Conservation (phyloP, 2,329 filamentous ascomycete genomes). For the Ophiostoma himal-ulmi region DNA sequence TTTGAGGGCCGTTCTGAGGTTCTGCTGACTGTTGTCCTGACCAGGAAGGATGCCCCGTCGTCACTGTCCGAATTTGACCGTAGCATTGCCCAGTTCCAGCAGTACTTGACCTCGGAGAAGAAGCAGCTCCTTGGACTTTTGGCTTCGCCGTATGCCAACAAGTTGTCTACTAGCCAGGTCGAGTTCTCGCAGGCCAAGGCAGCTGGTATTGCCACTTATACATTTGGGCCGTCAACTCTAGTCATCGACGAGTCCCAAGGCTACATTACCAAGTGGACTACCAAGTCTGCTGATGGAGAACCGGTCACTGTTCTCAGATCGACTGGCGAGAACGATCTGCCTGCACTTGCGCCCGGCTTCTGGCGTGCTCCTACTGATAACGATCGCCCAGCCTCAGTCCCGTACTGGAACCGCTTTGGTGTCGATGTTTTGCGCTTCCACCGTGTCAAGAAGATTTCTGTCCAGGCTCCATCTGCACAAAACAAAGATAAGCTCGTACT, state of each 20-base stretch:
- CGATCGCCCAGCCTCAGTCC: slow-evolving; percentile 48
- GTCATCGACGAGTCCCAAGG: slow-evolving; percentile 37
- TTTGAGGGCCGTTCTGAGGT: slow-evolving; percentile 12
- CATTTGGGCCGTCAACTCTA: slow-evolving; percentile 33
- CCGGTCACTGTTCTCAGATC: neutral
- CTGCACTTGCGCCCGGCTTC: slow-evolving; percentile 45
- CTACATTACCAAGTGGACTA: slow-evolving; percentile 34
- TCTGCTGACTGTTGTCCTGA: slow-evolving; percentile 16
- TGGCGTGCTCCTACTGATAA: slow-evolving; percentile 64
- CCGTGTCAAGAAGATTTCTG: slow-evolving; percentile 21
- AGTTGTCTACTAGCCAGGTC: neutral
- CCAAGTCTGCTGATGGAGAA: slow-evolving; percentile 32
- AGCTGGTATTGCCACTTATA: slow-evolving; percentile 27
- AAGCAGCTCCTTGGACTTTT: slow-evolving; percentile 23
- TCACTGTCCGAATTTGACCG: neutral
- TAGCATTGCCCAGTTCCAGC: slow-evolving; percentile 47
- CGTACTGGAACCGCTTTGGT: slow-evolving; percentile 53
- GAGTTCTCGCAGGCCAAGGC: neutral
- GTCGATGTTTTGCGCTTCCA: slow-evolving; percentile 44
- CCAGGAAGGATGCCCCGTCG: slow-evolving; percentile 28
- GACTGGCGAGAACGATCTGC: slow-evolving; percentile 26
- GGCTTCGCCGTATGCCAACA: slow-evolving; percentile 21
- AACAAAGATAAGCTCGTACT: slow-evolving; percentile 35
- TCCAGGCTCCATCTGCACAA: slow-evolving; percentile 4
- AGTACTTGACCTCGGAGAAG: slow-evolving; percentile 35